Base-by-base conservation (phyloP, 2,329 filamentous ascomycete genomes). In the Arthroderma uncinatum region DNA sequence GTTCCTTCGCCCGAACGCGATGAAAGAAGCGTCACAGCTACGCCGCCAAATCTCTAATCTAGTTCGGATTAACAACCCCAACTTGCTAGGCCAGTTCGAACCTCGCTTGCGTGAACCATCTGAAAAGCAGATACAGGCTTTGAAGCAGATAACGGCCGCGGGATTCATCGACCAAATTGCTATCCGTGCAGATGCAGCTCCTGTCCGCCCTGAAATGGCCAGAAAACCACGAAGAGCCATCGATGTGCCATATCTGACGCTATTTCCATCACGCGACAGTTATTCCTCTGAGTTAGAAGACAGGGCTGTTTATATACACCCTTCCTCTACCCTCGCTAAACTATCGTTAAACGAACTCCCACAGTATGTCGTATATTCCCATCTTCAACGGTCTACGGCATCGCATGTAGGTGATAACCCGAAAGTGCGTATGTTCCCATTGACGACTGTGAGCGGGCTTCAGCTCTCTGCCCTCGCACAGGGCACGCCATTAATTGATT, bases 151-250 rank as follows among this genome's bases (percentile, higher is more conserved):
- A 74, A 84, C 89, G 21, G 89, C 92, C 0, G 86, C 89, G 0
- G 93, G 92, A 0, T 97, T 96, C 74, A 83, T 97, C 66, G 93
- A 98, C 71, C 87, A 96, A 64, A 81, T 98, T 40, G 93, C 93
- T 48, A 90, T 97, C 64, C 87, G 93, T 59, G 89, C 88, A 2
- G 92, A 98, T 70, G 76, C 89, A n/a, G 79, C 89, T 0, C 88
- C 89, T 0, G 79, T 79, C 10, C 87, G 88, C 0, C 84, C 85
- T 0, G 83, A 85, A 60, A 73, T 79, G 55, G 73, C 77, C 48
- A 79, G 85, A 16, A 89, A 87, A 60, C 88, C 91, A 0, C 83
- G 82, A 54, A 82, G 90, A n/a, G 87, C 91, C 1, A 94, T 93
- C 62, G 90, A 97, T 64, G 87, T 97, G 2, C 87, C 92, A 0